Conservation (phyloP, 768 basidiomycete genomes). For the Amanita exitialis region DNA sequence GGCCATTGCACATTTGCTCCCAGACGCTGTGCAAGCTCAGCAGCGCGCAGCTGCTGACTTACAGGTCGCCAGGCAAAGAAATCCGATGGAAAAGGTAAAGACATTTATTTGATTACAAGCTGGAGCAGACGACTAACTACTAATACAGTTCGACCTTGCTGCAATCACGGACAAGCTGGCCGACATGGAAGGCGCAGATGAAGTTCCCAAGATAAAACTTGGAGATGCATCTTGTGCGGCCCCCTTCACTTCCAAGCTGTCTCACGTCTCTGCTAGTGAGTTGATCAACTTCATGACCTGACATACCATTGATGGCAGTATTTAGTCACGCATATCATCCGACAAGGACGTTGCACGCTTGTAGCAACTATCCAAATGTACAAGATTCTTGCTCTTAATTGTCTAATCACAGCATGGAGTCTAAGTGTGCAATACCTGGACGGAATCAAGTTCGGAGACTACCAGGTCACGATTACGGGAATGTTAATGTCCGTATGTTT, state of each 20-base stretch:
- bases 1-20: constrained; percentile 79
- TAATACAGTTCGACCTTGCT: constrained; percentile 21
- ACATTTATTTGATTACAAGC: constrained; percentile 8
- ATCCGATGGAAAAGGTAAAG: constrained; percentile 86
- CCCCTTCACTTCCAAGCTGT: constrained; percentile 95
- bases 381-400: constrained; percentile 96
- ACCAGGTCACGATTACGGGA: constrained; percentile 94
- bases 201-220: constrained; percentile 96
- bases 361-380: constrained; percentile 99
- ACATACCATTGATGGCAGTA: constrained; percentile 3
- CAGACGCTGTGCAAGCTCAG: constrained; percentile 87
- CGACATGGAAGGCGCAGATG: constrained; percentile 90
- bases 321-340: constrained; percentile 90
- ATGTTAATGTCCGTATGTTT: constrained; percentile 98
- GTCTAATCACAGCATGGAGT: constrained; percentile 97
- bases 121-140: constrained; percentile 1
- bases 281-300: neutral
- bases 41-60: constrained; percentile 63
- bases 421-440: constrained; percentile 96
- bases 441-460: constrained; percentile 99
- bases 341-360: constrained; percentile 96
- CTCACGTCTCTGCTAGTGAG: constrained; percentile 94
- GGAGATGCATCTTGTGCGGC: constrained; percentile 99
- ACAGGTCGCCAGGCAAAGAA: constrained; percentile 59
- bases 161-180: constrained; percentile 38